Base-by-base conservation (phyloP, 495 filamentous ascomycete genomes). In the Aspergillus campestris region DNA sequence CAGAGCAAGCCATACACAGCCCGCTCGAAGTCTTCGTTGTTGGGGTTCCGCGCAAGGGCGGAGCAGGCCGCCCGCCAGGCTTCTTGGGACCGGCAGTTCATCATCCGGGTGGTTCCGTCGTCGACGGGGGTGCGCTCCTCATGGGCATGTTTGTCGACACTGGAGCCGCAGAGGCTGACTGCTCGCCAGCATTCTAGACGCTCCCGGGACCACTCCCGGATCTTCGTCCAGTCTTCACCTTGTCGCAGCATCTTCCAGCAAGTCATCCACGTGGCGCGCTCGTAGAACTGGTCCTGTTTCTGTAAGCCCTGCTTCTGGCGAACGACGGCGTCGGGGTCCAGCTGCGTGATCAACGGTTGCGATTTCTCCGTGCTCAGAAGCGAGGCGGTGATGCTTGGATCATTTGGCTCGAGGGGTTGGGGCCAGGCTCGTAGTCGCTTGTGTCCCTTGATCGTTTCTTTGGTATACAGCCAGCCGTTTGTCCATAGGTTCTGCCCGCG, bases 391-490 rank as follows among this genome's bases (percentile, higher is more conserved):
- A 82, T 71, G 37, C 70, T 73, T 32, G 77, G 66, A 34, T 71
- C 65, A 45, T 74, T 70, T 6, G 77, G 81, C 42, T 84, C 82
- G 40, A 84, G 67, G 29, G 74, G 71, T 40, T 80, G 80, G 33
- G 81, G 77, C 75, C 77, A 71, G 62, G 75, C 61, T 32, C 79
- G 68, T 41, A 92, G 55, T 40, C 86, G 83, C 66, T 97, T 98
- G 61, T 87, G 81, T 31, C 82, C 76, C 68, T 98, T 98, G 60
- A 98, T 85, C 12, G 82, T 81, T 55, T 84, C 82, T 50, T 87
- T 86, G 1, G 94, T 95, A 58, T 94, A 85, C 18, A 96, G 74
- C 90, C 90, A 95, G 24, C 91, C 89, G 57, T 87, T 80, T 8
- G 85, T 78, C 67, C 90, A 84, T 2, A 86, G 51, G 55, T 79